Evolutionary conservation across 1,284 basidiomycete species (phyloP), one percentile per base, ranked within the genome.

Genomic region (Ceraceosorus guamensis): DNA sequence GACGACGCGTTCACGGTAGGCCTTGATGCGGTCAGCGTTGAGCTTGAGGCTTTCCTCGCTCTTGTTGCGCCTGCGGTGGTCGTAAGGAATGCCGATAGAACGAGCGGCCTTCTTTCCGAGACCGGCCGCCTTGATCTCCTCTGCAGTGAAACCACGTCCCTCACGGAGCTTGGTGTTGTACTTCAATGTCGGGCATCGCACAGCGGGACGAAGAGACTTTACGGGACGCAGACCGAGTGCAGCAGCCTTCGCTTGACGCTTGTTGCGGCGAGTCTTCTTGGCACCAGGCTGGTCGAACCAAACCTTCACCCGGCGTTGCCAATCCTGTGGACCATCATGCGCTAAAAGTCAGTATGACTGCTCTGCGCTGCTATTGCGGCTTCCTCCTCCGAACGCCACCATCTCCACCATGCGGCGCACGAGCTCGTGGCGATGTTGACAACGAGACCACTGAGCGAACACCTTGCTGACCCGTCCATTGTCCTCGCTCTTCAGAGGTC

Each of bases 241-340:
- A 56, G 91, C 85, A 61, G 91, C 91, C 83, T 96, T 97, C 76
- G 83, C 82, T 80, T 89, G 86, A 79, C 95, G 89, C 52, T 92
- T 91, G 63, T 83, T 86, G 78, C 95, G 89, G 79, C 95, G 85
- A 78, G 90, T 87, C 80, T 93, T 88, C 83, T 98, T 98, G 79
- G 89, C 88, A 60, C 92, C 95, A 65, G 93, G 91, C 81, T 98
- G 95, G 83, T 98, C 89, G 79, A 98, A 98, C 93, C 92, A 92
- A 77, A 89, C 93, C 80, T 87, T 87, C 76, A 95, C 90, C 71
- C 86, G 86, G 77, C 85, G 83, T 80, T 93, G 88, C 74, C 72
- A 74, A 62, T 71, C 71, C 52, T 53, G 41, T 48, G 24, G 43
- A 48, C 46, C 18, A 24, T 7, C 44, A 8, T 7, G 44, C 44